Conservation (phyloP, 1,284 basidiomycete species). For the Ceraceosorus guamensis region DNA sequence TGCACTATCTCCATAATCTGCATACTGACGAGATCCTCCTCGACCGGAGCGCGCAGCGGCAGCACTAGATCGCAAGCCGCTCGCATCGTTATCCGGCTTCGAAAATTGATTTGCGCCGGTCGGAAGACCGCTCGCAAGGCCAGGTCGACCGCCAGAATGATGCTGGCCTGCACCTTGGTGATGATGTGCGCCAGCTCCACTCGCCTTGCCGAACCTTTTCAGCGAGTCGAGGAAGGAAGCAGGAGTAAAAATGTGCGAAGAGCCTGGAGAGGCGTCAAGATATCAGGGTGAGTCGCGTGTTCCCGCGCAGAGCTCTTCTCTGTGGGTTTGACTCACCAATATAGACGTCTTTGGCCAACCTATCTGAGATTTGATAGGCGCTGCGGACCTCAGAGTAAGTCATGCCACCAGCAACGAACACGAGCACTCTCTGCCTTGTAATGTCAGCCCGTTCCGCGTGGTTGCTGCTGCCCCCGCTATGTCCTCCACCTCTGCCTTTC, state of each 20-base stretch:
- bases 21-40: not conserved
- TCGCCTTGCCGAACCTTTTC: constrained; percentile 52
- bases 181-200: constrained; percentile 12
- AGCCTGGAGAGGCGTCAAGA: constrained; percentile 57
- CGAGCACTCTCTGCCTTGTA: constrained; percentile 70
- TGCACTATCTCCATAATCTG: not conserved
- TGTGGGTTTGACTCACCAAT: constrained; percentile 60
- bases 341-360: constrained; percentile 77
- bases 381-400: constrained; percentile 91
- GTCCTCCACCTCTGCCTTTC: constrained; percentile 17
- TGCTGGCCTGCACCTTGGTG: not conserved
- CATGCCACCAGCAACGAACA: constrained; percentile 92
- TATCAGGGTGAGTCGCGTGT: not conserved
- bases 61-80: constrained; percentile 17
- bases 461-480: constrained; percentile 8
- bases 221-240: constrained; percentile 76
- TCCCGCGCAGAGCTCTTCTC: not conserved
- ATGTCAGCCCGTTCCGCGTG: constrained; percentile 47
- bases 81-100: constrained; percentile 25
- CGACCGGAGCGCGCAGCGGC: not conserved
- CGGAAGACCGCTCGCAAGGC: constrained; percentile 8
- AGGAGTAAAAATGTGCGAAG: constrained; percentile 79
- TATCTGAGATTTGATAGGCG: constrained; percentile 69
- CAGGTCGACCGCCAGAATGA: too few species aligned
- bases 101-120: constrained; percentile 14